Base-by-base conservation (phyloP, 345 rosid genomes). In the Microcos paniculata region DNA sequence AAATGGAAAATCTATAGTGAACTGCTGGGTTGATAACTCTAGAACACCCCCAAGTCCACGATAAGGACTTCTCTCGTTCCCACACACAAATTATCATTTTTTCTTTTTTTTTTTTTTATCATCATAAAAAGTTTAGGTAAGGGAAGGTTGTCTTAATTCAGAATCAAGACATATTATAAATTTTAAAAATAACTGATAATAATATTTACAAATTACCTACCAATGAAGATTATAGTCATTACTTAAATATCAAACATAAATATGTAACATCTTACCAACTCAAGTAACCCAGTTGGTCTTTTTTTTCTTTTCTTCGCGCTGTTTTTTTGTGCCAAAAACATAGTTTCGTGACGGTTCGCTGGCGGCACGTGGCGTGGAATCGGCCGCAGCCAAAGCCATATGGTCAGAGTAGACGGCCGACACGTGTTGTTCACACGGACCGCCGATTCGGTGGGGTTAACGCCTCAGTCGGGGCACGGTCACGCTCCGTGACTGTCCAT, bases 291-390 rank as follows among this genome's bases (percentile, higher is more conserved):
- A n/a, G n/a, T n/a, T n/a, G n/a, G n/a, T n/a, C n/a, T n/a, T n/a
- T n/a, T n/a, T n/a, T n/a, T n/a, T n/a, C n/a, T n/a, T n/a, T n/a
- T n/a, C n/a, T n/a, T n/a, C n/a, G n/a, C n/a, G n/a, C n/a, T 28
- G 4, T 28, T 30, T 46, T 46, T 67, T 67, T 24, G 51, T 65
- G 70, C 52, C 70, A 65, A 43, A 65, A 65, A 42, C 70, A 14
- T 42, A 23, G 59, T 28, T 14, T 65, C 31, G 18, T 30, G 43
- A 31, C 1, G 40, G 40, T 35, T 35, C 40, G 6, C 0, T 35
- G 40, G 40, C 4, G 40, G 40, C 40, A 35, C 40, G 40, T 35
- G 40, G 40, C 40, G 40, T 35, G 40, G 6, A 35, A 35, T 0
- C 40, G 6, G 4, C 40, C 4, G 40, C 40, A 11, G 30, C 21